Base-by-base conservation (phyloP, 176 grass and related monocot species). In the Hordeum vulgare region DNA sequence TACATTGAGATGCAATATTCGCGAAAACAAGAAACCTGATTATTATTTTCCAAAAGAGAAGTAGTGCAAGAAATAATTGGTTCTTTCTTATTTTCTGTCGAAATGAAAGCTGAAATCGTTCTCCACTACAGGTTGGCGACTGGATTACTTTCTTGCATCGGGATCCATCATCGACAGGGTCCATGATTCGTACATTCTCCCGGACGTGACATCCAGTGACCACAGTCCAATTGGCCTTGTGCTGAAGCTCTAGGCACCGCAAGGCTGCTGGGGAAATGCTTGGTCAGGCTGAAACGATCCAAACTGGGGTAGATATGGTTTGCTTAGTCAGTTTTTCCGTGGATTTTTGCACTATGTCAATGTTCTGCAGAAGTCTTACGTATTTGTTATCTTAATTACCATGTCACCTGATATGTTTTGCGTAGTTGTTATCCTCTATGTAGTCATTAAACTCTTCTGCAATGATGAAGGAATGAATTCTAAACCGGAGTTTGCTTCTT, bases 101-200 rank as follows among this genome's bases (percentile, higher is more conserved):
- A 81, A 75, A 76, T 71, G 23, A 37, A 75, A n/a, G 18, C 20
- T 62, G 4, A 20, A 34, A 28, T 81, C 62, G 39, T 69, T 68
- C 1, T 51, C 85, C 61, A 44, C 61, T 49, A 41, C 92, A 94
- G 95, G 95, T 57, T 97, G 89, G 90, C 78, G 85, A 35, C 31
- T 98, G 29, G 95, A 98, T 81, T 98, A 93, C 82, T 98, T 98
- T 90, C 90, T 95, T 39, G 89, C 82, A 1, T 98, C 90, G 41
- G 87, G 90, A 23, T 90, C 81, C 33, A 64, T 95, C 72, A 77
- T 49, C 0, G 82, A 85, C 76, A 86, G 86, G 78, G 82, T 90
- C 18, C 91, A 95, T 88, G 95, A 98, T 84, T 98, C 90, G 0
- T 95, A 91, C 67, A 91, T 88, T 85, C 84, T 94, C 56, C 92